phyloP scores from a whole-genome alignment of 805 yeast species.

The Ogataea trehaloabstinens region DNA sequence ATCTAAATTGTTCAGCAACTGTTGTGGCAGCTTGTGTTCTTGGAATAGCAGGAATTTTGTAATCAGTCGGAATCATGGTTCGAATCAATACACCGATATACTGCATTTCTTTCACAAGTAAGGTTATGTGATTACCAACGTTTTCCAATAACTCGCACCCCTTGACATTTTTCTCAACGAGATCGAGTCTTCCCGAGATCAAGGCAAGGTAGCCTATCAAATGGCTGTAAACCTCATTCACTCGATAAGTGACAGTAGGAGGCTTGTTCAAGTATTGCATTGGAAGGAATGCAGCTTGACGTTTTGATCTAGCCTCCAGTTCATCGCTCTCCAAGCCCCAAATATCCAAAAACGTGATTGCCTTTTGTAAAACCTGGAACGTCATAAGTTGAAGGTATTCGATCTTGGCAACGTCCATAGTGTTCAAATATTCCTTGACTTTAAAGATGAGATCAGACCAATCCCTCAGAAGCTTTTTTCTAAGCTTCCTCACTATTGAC shows the following conservation, averaged over 20 bases:
- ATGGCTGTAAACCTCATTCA: slow-evolving; percentile 61
- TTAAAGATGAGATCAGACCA: slow-evolving; percentile 79
- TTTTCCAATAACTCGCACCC: slow-evolving; percentile 70
- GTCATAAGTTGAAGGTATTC: slow-evolving; percentile 62
- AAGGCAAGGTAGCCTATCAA: slow-evolving; percentile 61
- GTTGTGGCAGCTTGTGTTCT: slow-evolving; percentile 28
- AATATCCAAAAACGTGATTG: slow-evolving; percentile 61
- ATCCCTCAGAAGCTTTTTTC: slow-evolving; percentile 71
- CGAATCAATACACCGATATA: slow-evolving; percentile 24
- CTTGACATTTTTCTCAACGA: slow-evolving; percentile 67
- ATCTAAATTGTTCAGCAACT: slow-evolving; percentile 39
- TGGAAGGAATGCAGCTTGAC: slow-evolving; percentile 11
- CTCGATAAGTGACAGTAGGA: slow-evolving; percentile 61
- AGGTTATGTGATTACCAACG: slow-evolving; percentile 65
- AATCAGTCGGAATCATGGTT: slow-evolving; percentile 18
- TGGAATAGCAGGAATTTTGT: slow-evolving; percentile 29
- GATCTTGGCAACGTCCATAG: slow-evolving; percentile 55
- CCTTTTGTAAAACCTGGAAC: slow-evolving; percentile 64
- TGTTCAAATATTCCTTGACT: slow-evolving; percentile 71
- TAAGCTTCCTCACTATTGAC: slow-evolving; percentile 57
- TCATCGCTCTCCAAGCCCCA: slow-evolving; percentile 67
- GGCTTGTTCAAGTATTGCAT: slow-evolving; percentile 49
- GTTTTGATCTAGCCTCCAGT: slow-evolving; percentile 24
- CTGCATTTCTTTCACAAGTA: slow-evolving; percentile 57
- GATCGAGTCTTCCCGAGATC: slow-evolving; percentile 72